Conservation (phyloP, 345 rosid genomes). For the Trapa bicornis region DNA sequence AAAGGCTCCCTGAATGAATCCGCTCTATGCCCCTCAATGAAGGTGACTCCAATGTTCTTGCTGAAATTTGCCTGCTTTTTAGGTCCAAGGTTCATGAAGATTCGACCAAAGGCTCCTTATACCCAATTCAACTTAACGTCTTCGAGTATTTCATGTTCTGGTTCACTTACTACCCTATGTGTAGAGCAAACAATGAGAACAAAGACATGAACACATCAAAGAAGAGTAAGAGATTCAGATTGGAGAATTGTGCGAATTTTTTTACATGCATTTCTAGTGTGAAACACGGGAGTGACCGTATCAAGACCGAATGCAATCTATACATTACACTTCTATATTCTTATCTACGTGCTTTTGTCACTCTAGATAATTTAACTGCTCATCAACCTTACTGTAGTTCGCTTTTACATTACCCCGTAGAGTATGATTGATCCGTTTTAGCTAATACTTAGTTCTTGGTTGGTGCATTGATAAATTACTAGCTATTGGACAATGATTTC, state of each 20-base stretch:
- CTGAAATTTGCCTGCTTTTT: conserved; percentile 46
- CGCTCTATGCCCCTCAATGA: conserved; percentile 41
- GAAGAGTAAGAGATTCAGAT: conserved; percentile 32
- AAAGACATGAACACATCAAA: conserved; percentile 20
- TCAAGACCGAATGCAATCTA: conserved; percentile 39
- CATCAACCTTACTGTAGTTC: conserved; percentile 74
- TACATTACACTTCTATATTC: conserved; percentile 57
- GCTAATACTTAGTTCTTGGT: conserved; percentile 64
- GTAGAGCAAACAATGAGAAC: conserved; percentile 50
- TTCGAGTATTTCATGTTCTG: conserved; percentile 84
- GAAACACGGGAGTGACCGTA: conserved; percentile 43
- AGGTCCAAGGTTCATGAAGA: conserved; percentile 56
- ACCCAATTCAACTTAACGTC: conserved; percentile 56
- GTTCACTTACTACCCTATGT: conserved; percentile 83
- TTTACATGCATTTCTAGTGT: conserved; percentile 42
- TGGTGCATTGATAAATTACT: conserved; percentile 54
- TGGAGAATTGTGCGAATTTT: conserved; percentile 56
- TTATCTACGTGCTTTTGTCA: conserved; percentile 67
- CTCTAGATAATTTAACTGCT: conserved; percentile 36
- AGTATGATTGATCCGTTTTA: conserved; percentile 47
- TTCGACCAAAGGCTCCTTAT: conserved; percentile 32
- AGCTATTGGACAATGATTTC: conserved; percentile 89
- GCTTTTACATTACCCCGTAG: conserved; percentile 51
- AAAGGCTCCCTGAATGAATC: conserved; percentile 69
- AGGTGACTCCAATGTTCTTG: conserved; percentile 30